These are phyloP conservation scores for Clavaria fumosa DNA, from an alignment of 768 basidiomycete species.

Conservation along the genomic window DNA sequence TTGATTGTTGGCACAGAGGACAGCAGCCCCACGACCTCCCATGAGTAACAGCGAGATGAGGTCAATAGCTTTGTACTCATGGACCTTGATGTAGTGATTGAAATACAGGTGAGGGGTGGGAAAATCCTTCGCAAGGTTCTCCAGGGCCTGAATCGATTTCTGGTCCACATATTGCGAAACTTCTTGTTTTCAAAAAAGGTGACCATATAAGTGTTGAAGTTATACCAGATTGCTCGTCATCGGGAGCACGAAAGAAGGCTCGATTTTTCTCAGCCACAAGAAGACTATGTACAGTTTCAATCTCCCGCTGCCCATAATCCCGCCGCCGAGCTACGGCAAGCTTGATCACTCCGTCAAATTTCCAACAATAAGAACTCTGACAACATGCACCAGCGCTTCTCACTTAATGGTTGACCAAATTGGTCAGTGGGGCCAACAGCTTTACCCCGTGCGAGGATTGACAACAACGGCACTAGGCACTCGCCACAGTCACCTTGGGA, in stretches of 20 bases:
- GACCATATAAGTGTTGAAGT: no score
- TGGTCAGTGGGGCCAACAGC: slow-evolving; percentile 1
- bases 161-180: neutral
- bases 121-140: slow-evolving; percentile 10
- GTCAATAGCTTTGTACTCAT: slow-evolving; percentile 13
- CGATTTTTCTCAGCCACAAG: no score
- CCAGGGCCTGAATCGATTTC: neutral
- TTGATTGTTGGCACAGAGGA: slow-evolving; percentile 15
- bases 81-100: slow-evolving; percentile 19
- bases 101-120: slow-evolving; percentile 14
- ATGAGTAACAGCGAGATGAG: slow-evolving; percentile 10
- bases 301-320: no score
- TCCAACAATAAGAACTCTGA: slow-evolving; percentile 2
- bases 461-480: slow-evolving; percentile 11
- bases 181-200: neutral
- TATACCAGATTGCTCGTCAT: no score
- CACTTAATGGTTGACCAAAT: neutral
- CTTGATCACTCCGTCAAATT: no score
- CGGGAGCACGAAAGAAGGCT: no score
- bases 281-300: no score
- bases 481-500: slow-evolving; percentile 15
- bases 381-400: slow-evolving; percentile 1
- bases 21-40: slow-evolving; percentile 14
- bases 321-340: no score
- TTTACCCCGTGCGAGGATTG: slow-evolving; percentile 6